A percentile compares a stretch with the other conserved stretches of the same genome.
Evolutionary conservation across 2,329 filamentous ascomycete species (phyloP).

Genomic region (Juglanconis sp.): DNA sequence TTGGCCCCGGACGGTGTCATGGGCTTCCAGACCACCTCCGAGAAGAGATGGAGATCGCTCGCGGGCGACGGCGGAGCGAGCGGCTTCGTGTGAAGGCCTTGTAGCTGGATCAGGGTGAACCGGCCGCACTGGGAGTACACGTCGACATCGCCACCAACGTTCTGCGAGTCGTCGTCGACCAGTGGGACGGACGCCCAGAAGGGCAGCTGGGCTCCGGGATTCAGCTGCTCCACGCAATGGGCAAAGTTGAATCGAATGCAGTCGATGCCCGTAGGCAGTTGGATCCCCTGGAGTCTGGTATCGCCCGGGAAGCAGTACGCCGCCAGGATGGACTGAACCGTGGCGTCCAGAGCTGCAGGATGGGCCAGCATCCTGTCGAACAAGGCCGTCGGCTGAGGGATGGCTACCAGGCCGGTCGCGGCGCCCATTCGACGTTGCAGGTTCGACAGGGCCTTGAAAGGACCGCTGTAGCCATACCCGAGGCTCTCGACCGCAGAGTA

Average conservation of each 20-base stretch:
- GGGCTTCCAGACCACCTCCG: constrained; percentile 9
- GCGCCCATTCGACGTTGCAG: neutral
- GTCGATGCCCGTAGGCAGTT: neutral
- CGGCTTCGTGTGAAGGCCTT: constrained; percentile 11
- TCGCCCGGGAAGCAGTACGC: neutral
- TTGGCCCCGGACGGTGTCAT: neutral
- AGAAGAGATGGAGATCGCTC: constrained; percentile 14
- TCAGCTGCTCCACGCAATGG: too few relatives aligned
- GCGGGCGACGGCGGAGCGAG: constrained; percentile 10
- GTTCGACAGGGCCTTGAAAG: too few relatives aligned
- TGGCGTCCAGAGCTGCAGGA: neutral
- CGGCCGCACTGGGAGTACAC: neutral
- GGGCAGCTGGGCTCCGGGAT: neutral
- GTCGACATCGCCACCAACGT: neutral
- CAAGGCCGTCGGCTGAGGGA: too few relatives aligned
- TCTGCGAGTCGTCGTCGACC: too few relatives aligned
- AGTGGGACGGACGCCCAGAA: too few relatives aligned
- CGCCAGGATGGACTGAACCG: neutral
- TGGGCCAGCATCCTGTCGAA: neutral
- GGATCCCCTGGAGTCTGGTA: neutral
- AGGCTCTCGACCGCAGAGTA: too few relatives aligned
- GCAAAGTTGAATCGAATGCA: neutral
- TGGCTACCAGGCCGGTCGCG: neutral
- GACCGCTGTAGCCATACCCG: too few relatives aligned
- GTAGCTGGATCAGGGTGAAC: neutral